Evolutionary conservation across 306 rosid species (phyloP), one percentile per base, ranked within the genome.

Genomic region (Cucurbita maxima): DNA sequence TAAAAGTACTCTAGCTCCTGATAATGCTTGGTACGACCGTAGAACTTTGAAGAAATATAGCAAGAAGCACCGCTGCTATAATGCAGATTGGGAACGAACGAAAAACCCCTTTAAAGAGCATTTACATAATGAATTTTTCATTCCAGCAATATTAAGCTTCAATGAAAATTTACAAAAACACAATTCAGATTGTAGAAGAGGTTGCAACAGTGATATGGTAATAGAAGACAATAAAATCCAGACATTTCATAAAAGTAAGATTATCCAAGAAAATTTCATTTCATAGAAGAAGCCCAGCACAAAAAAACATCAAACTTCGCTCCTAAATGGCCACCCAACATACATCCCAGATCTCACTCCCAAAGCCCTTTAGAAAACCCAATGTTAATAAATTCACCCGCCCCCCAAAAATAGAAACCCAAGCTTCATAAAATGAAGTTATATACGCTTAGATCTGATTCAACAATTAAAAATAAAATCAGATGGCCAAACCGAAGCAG

Each of bases 381-480:
- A 84, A 75, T 71, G 78, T 61, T 34, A 37, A 53, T 37, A 70
- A 69, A 70, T 53, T 54, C 63, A 72, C 10, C 51, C 76, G 10
- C 36, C 38, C 22, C 18, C 74, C 74, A 15, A 70, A 70, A 22
- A 70, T 70, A 70, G 74, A 47, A 70, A 70, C 16, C 45, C 75
- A 30, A 11, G 59, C 64, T 76, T 47, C 77, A 83, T 64, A 80
- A 1, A 81, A 55, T 73, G 56, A 71, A 83, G 84, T 48, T 58
- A 79, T 67, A 79, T 37, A 75, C 25, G 40, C 76, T 72, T 77
- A 89, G 99, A 95, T 95, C 99, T 86, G 96, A 82, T 76, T 88
- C 72, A 79, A 51, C 52, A 79, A 41, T 77, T n/a, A 40, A 57
- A 81, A 77, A 75, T 76, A 57, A 81, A 79, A 71, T 81, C 81